These are phyloP conservation scores for Colletotrichum sp. DNA, from an alignment of 2,329 filamentous ascomycete species.

Conservation along the genomic window DNA sequence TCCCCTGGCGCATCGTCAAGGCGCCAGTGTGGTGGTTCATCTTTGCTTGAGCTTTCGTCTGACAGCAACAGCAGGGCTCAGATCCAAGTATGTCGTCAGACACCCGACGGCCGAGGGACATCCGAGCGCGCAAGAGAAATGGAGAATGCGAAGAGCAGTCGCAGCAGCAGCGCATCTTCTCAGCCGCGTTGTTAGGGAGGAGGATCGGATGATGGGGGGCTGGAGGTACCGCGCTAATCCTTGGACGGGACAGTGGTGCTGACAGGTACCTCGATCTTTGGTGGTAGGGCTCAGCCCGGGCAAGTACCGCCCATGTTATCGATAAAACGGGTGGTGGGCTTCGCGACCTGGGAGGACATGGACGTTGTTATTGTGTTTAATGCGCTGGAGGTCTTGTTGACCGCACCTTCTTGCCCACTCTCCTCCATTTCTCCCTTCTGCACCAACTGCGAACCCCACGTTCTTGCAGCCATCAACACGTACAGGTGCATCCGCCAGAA, in stretches of 20 bases:
- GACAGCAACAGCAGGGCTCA: background rate
- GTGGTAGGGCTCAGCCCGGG: background rate
- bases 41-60: background rate
- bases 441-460: constrained; percentile 41
- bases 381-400: constrained; percentile 20
- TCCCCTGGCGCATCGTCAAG: background rate
- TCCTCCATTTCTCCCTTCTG: constrained; percentile 32
- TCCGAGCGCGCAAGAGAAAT: constrained; percentile 12
- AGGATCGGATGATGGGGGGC: constrained; percentile 1
- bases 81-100: constrained; percentile 8
- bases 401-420: constrained; percentile 25
- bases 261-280: background rate
- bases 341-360: constrained; percentile 10
- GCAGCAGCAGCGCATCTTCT: constrained; percentile 4
- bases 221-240: constrained; percentile 5
- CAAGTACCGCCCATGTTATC: constrained; percentile 2
- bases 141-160: constrained; percentile 5
- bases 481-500: constrained; percentile 25
- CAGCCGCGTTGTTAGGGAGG: constrained; percentile 16
- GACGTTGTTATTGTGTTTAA: constrained; percentile 21
- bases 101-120: background rate
- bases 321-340: background rate
- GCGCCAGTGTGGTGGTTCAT: background rate
- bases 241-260: background rate
- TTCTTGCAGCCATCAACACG: constrained; percentile 30